These are phyloP conservation scores for Peniophora sp. DNA, from an alignment of 1,284 basidiomycete species.

Conservation along the genomic window DNA sequence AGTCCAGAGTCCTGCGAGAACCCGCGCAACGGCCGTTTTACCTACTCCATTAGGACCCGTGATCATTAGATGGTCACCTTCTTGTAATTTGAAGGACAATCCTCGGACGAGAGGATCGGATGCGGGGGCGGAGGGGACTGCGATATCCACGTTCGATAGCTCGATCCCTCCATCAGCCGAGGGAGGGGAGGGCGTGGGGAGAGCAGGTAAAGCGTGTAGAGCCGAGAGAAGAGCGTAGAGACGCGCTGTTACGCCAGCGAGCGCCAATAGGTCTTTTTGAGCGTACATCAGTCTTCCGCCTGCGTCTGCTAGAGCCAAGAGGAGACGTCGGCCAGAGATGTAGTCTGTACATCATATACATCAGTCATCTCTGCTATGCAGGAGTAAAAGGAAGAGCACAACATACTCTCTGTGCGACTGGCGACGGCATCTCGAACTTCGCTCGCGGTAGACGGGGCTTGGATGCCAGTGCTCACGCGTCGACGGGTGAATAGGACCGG, in stretches of 20 bases:
- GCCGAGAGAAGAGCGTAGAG: slow-evolving; percentile 86
- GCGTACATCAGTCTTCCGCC: slow-evolving; percentile 90
- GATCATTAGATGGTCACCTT: slow-evolving; percentile 89
- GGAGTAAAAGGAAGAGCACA: neutral
- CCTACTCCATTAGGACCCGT: slow-evolving; percentile 92
- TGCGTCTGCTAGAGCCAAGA: slow-evolving; percentile 91
- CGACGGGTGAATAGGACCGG: slow-evolving; percentile 67
- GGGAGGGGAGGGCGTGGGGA: slow-evolving; percentile 28
- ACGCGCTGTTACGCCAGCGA: slow-evolving; percentile 87
- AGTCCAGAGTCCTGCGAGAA: slow-evolving; percentile 87
- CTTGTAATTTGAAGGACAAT: slow-evolving; percentile 62
- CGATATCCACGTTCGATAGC: slow-evolving; percentile 67
- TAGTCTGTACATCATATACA: slow-evolving; percentile 51
- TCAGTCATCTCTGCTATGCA: slow-evolving; percentile 5
- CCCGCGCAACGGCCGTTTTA: slow-evolving; percentile 88
- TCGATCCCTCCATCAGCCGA: slow-evolving; percentile 39
- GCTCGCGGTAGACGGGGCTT: slow-evolving; percentile 22
- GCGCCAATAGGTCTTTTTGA: slow-evolving; percentile 87
- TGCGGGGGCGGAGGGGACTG: slow-evolving; percentile 37
- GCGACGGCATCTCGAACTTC: slow-evolving; percentile 36
- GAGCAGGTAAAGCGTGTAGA: slow-evolving; percentile 63
- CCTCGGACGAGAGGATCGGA: slow-evolving; percentile 54
- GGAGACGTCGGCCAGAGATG: slow-evolving; percentile 88
- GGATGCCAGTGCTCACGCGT: slow-evolving; percentile 33
- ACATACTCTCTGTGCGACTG: slow-evolving; percentile 56